These are phyloP conservation scores for Cytospora leucostoma DNA, from an alignment of 2,329 filamentous ascomycete species.

Conservation along the genomic window DNA sequence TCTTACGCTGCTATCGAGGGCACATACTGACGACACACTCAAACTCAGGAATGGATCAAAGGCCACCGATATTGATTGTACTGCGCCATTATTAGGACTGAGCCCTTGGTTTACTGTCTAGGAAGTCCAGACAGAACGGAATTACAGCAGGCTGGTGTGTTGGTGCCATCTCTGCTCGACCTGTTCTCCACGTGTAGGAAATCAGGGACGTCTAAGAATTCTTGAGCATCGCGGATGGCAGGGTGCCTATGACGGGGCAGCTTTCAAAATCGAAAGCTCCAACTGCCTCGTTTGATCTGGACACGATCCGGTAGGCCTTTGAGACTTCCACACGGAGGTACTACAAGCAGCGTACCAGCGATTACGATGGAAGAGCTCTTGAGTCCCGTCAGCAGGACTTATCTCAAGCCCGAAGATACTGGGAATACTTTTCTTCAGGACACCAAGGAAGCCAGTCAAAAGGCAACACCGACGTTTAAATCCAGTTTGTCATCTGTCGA, in stretches of 20 bases:
- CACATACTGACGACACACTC: neutral
- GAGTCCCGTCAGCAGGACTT: constrained; percentile 55
- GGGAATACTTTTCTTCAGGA: constrained; percentile 43
- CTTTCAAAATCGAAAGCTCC: neutral
- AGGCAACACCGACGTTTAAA: constrained; percentile 9
- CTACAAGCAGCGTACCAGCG: neutral
- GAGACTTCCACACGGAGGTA: neutral
- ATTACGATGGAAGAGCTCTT: constrained; percentile 58
- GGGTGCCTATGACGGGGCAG: neutral
- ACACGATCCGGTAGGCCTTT: neutral
- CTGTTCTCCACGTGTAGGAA: neutral
- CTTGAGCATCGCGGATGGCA: neutral
- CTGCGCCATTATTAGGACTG: neutral
- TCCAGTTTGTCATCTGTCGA: constrained; percentile 39
- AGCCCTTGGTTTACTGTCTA: neutral
- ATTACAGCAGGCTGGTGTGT: neutral
- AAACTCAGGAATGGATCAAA: neutral
- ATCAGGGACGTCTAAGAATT: neutral
- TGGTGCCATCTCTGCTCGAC: neutral
- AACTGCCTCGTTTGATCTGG: neutral
- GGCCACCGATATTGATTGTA: neutral
- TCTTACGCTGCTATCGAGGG: neutral
- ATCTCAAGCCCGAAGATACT: constrained; percentile 43
- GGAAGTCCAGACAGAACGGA: neutral
- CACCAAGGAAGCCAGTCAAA: constrained; percentile 33